Evolutionary conservation across 495 filamentous ascomycete species (phyloP).

Genomic region (Penicillium egyptiacum): DNA sequence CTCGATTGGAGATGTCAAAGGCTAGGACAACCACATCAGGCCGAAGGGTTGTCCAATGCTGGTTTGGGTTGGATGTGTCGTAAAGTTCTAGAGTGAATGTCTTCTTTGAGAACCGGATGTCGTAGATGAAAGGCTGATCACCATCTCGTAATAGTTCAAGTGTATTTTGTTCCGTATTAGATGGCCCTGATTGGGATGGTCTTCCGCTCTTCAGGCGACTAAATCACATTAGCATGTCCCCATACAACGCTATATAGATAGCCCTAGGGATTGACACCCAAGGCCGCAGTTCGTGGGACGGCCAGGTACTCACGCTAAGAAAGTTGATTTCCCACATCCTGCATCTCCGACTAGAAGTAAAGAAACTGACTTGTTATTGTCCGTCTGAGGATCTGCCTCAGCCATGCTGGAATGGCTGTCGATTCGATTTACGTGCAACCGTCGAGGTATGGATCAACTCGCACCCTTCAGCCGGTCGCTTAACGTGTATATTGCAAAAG

Average conservation of each 20-base stretch:
- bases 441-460: background rate
- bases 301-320: slow-evolving; percentile 69
- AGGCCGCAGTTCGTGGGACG: background rate
- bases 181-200: slow-evolving; percentile 5
- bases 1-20: slow-evolving; percentile 73
- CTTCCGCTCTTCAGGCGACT: slow-evolving; percentile 34
- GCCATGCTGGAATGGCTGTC: slow-evolving; percentile 11
- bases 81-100: slow-evolving; percentile 74
- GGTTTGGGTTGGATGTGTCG: slow-evolving; percentile 73
- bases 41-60: slow-evolving; percentile 66
- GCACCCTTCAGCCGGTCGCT: background rate
- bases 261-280: background rate
- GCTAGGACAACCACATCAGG: slow-evolving; percentile 77
- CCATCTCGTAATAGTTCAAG: slow-evolving; percentile 60
- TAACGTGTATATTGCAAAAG: background rate
- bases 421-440: background rate
- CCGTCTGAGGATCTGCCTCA: slow-evolving; percentile 12
- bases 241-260: background rate
- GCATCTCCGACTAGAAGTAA: slow-evolving; percentile 80
- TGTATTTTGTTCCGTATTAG: slow-evolving; percentile 1
- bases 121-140: slow-evolving; percentile 82
- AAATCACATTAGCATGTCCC: background rate
- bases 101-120: slow-evolving; percentile 65
- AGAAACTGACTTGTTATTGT: slow-evolving; percentile 50
- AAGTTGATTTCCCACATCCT: slow-evolving; percentile 81